Evolutionary conservation across 768 basidiomycete genomes (phyloP), one percentile per base, ranked within the genome.

Genomic region (Tricholomella constricta): DNA sequence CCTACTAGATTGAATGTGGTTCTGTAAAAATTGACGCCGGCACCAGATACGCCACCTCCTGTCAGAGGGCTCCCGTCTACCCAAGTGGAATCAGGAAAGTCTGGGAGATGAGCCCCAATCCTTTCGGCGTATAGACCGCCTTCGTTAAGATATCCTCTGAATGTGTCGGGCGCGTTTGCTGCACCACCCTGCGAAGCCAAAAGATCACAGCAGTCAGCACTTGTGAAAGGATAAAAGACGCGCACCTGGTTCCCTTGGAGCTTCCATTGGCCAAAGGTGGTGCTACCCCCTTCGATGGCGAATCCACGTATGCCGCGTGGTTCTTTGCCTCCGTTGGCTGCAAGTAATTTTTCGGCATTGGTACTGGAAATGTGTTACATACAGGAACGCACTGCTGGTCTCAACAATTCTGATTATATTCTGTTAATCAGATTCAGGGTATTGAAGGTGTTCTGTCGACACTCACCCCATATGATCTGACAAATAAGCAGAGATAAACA

Each of bases 401-500:
- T 81, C 78, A 8, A 69, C 64, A 32, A 80, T 74, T 6, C 78
- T 79, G 51, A 46, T 46, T 10, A 22, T 29, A 29, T 37, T 32
- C 32, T 15, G 23, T 38, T 23, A 51, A 27, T 23, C n/a, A n/a
- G n/a, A 37, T 14, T 26, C 29, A 4, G 25, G 36, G 31, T n/a
- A 15, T 47, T 2, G 8, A 38, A 15, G 26, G 14, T 14, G 45
- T 11, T 9, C 6, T 29, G 2, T 14, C 29, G 48, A n/a, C 40
- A 25, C 65, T 50, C 58, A 79, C 79, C 79, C 79, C 68, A 74
- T 80, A 62, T 81, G 75, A 63, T 81, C 79, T 79, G 44, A 27
- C n/a, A 32, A 26, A 36, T n/a, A 8, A 8, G 4, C 17, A 22
- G 1, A 45, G 19, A 54, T 26, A 26, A 45, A 55, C 31, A 48